phyloP scores from a whole-genome alignment of 345 rosid species.

The Syzygium aqueum region DNA sequence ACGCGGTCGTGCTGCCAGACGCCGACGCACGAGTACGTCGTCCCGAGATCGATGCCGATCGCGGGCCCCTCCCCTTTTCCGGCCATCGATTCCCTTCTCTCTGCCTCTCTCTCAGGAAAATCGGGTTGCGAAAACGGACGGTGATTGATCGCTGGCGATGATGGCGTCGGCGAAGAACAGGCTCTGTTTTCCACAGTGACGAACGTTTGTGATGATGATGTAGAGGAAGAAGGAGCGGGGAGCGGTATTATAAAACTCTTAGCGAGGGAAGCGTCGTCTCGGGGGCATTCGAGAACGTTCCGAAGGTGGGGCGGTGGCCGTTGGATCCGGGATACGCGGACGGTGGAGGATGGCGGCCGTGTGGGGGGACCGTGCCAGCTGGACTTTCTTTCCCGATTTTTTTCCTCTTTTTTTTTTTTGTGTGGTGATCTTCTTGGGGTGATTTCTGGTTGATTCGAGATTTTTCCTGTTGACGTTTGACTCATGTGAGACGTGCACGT shows the following conservation, averaged over 20 bases:
- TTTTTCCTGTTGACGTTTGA: neutral
- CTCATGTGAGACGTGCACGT: neutral
- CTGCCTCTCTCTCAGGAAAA: neutral
- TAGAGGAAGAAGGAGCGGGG: neutral
- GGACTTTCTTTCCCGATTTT: neutral
- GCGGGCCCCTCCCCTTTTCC: slow-evolving; percentile 54
- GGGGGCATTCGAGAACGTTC: slow-evolving; percentile 17
- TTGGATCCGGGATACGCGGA: slow-evolving; percentile 1
- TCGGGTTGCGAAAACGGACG: neutral
- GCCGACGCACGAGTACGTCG: slow-evolving; percentile 52
- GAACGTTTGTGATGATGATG: too few species aligned
- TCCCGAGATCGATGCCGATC: slow-evolving; percentile 47
- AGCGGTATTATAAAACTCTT: neutral
- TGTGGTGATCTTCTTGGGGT: neutral
- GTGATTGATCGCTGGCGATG: neutral
- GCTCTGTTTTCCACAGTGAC: too few species aligned
- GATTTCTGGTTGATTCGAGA: neutral
- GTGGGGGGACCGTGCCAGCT: neutral
- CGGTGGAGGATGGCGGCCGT: neutral
- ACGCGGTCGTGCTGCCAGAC: slow-evolving; percentile 55
- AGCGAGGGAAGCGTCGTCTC: neutral
- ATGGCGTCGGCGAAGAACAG: neutral
- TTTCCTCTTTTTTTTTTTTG: too few species aligned
- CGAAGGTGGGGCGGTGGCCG: neutral
- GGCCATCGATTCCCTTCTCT: slow-evolving; percentile 13